These are phyloP conservation scores for Penicillium pulvis DNA, from an alignment of 495 filamentous ascomycete genomes.

Conservation along the genomic window DNA sequence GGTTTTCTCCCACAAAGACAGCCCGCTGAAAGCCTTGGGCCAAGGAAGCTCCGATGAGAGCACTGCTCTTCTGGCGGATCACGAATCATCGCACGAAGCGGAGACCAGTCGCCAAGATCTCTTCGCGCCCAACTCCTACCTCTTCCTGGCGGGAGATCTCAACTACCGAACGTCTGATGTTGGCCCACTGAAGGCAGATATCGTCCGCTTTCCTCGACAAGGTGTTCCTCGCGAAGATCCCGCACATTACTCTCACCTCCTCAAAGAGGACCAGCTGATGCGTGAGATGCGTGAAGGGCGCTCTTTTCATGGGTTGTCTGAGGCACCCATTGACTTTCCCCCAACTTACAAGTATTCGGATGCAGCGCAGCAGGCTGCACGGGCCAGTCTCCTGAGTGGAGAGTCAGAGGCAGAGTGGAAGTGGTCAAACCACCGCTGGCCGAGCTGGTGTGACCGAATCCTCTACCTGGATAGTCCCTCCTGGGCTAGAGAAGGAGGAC, in stretches of 20 bases:
- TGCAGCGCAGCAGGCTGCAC: conserved; percentile 44
- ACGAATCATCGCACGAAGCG: conserved; percentile 22
- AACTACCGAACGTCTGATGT: conserved; percentile 83
- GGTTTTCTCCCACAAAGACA: conserved; percentile 56
- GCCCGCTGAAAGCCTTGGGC: conserved; percentile 7
- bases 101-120: conserved; percentile 46
- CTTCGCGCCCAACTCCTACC: conserved; percentile 71
- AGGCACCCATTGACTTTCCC: conserved; percentile 76
- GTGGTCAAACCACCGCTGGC: conserved; percentile 81
- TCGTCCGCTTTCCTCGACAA: conserved; percentile 62
- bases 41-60: conserved; percentile 37
- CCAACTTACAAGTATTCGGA: conserved; percentile 86
- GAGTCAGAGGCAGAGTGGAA: conserved; percentile 62
- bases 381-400: conserved; percentile 22
- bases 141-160: conserved; percentile 88
- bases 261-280: conserved; percentile 74
- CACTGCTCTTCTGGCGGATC: conserved; percentile 41
- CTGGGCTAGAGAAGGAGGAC: conserved; percentile 39
- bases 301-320: conserved; percentile 73
- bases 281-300: conserved; percentile 63
- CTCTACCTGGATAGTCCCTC: conserved; percentile 68
- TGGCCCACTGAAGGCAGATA: conserved; percentile 54
- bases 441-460: conserved; percentile 93
- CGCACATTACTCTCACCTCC: conserved; percentile 60
- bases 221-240: conserved; percentile 47